Conservation (phyloP, 495 filamentous ascomycete genomes). For the Neurospora sp. region DNA sequence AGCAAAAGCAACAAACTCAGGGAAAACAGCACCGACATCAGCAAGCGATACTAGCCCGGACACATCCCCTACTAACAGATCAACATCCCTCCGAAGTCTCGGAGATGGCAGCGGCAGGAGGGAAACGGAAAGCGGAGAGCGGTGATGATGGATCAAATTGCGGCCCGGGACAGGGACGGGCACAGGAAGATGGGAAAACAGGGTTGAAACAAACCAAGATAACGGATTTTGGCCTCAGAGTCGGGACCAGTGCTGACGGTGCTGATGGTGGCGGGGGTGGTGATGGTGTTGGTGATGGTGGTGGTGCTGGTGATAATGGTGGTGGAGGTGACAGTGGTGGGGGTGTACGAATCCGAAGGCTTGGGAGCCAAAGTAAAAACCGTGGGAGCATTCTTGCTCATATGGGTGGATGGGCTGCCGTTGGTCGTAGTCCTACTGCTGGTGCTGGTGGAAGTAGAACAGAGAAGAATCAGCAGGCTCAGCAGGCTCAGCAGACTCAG, state of each 20-base stretch:
- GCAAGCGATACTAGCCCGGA: background rate
- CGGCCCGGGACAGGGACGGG: background rate
- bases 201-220: background rate
- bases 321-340: background rate
- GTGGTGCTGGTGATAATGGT: background rate
- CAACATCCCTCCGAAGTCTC: background rate
- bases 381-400: background rate
- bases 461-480: background rate
- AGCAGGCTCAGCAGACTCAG: background rate
- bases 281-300: background rate
- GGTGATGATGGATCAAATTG: background rate
- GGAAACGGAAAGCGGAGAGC: background rate
- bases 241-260: background rate
- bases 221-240: background rate
- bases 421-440: background rate
- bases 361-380: background rate
- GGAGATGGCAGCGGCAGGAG: background rate
- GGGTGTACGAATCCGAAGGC: background rate
- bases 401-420: background rate
- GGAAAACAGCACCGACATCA: background rate
- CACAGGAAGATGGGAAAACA: background rate
- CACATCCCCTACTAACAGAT: background rate
- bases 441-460: background rate
- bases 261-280: background rate
- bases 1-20: background rate